Conservation (phyloP, 805 yeast genomes). For the Yarrowia sp. region DNA sequence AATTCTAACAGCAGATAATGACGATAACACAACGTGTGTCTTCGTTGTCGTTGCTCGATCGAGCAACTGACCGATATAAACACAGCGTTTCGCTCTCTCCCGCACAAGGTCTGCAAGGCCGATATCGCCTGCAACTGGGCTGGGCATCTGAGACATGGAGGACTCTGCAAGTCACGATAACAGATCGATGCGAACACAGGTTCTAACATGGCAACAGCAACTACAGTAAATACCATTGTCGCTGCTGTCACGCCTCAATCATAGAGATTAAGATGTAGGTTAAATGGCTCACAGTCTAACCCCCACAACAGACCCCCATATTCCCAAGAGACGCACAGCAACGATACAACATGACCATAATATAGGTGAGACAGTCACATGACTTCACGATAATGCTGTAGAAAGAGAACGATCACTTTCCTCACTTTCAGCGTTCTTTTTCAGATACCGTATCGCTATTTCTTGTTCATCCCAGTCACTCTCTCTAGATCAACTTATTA, state of each 20-base stretch:
- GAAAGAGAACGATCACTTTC: too few relatives aligned
- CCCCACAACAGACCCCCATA: not conserved
- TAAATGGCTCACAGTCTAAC: not conserved
- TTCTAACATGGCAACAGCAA: too few relatives aligned
- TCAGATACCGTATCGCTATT: too few relatives aligned
- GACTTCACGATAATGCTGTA: too few relatives aligned
- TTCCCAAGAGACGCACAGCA: too few relatives aligned
- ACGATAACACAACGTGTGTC: not conserved
- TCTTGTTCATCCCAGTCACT: too few relatives aligned
- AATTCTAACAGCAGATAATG: not conserved
- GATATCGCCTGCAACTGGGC: slow-evolving; percentile 16
- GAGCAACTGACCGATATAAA: not conserved
- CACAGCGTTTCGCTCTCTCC: not conserved
- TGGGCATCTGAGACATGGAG: slow-evolving; percentile 8
- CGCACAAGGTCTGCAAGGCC: slow-evolving; percentile 11
- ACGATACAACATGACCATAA: too few relatives aligned
- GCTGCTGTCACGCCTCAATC: not conserved
- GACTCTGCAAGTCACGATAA: too few relatives aligned
- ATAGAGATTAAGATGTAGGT: not conserved
- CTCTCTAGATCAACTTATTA: too few relatives aligned
- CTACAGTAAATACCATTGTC: not conserved
- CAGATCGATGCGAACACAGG: too few relatives aligned
- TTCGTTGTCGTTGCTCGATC: slow-evolving; percentile 5
- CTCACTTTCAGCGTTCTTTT: too few relatives aligned
- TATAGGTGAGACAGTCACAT: too few relatives aligned